Evolutionary conservation across 1,139 yeast genomes (phyloP).

Genomic region (Taphrina flavorubra): DNA sequence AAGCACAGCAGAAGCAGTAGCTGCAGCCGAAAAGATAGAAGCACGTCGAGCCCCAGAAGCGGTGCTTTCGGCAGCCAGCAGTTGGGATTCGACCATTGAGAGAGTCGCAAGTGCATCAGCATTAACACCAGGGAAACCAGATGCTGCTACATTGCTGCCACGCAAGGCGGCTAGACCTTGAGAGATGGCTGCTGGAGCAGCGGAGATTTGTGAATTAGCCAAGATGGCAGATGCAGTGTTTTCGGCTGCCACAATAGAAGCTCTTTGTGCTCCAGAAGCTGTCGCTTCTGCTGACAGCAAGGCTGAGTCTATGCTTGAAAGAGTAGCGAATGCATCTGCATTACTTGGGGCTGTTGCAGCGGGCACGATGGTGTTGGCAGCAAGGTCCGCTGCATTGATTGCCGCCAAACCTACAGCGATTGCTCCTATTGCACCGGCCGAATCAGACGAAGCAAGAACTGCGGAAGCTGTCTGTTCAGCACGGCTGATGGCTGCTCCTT

Average conservation of each 20-base stretch:
- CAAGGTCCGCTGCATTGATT: not conserved
- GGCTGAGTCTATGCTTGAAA: not conserved
- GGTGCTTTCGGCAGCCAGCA: constrained; percentile 20
- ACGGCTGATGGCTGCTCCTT: not conserved
- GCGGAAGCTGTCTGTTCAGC: constrained; percentile 24
- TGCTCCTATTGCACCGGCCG: constrained; percentile 3
- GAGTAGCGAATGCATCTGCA: constrained; percentile 6
- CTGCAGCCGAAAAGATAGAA: constrained; percentile 10
- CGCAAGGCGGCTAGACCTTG: constrained; percentile 7
- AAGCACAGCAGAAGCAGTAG: constrained; percentile 19
- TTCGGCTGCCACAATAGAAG: not conserved
- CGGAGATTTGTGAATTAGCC: constrained; percentile 1
- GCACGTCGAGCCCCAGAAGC: constrained; percentile 8
- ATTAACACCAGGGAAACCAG: not conserved
- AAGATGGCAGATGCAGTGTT: constrained; percentile 7
- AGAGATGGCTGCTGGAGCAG: constrained; percentile 10
- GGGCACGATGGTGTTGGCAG: not conserved
- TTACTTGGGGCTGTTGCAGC: not conserved
- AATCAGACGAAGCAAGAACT: constrained; percentile 8
- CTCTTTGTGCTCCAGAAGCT: constrained; percentile 8
- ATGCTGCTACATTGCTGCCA: not conserved
- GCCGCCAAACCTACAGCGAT: constrained; percentile 14
- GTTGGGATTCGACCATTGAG: not conserved
- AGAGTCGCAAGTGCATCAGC: constrained; percentile 11
- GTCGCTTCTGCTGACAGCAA: constrained; percentile 5